phyloP scores from a whole-genome alignment of 2,329 filamentous ascomycete genomes.

The Hypoxylon sp. region DNA sequence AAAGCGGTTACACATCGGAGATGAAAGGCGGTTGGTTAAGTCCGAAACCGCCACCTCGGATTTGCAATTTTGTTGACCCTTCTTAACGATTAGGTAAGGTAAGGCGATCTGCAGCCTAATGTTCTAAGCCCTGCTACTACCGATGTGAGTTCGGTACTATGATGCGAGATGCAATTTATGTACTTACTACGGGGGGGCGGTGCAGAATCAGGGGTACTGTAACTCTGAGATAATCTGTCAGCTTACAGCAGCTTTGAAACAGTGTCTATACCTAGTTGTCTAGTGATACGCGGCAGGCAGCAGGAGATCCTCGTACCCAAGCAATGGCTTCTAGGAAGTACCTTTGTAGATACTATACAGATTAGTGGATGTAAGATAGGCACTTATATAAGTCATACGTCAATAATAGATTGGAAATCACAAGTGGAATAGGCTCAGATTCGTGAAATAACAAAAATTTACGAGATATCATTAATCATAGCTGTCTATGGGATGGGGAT shows the following conservation, averaged over 20 bases:
- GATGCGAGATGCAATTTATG: background rate
- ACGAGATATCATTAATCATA: slow-evolving; percentile 14
- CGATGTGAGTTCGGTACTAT: background rate
- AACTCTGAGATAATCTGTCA: background rate
- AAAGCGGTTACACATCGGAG: background rate
- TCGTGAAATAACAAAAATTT: background rate
- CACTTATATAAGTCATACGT: too few species aligned
- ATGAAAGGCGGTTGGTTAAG: background rate
- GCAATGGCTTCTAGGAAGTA: background rate
- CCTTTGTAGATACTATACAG: too few species aligned
- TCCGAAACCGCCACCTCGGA: background rate
- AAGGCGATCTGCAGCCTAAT: background rate
- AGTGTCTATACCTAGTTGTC: background rate
- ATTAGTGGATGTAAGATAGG: too few species aligned
- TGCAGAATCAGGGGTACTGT: background rate
- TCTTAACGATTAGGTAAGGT: background rate
- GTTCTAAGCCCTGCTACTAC: background rate
- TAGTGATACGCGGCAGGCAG: background rate
- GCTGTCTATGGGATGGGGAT: slow-evolving; percentile 7
- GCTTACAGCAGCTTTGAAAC: background rate
- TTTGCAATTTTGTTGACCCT: background rate
- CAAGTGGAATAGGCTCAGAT: background rate
- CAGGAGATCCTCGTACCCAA: background rate
- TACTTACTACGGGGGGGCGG: background rate
- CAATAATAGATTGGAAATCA: background rate